Evolutionary conservation across 441 rosid species (phyloP), one percentile per base, ranked within the genome.

Genomic region (Arabidopsis hybrid): DNA sequence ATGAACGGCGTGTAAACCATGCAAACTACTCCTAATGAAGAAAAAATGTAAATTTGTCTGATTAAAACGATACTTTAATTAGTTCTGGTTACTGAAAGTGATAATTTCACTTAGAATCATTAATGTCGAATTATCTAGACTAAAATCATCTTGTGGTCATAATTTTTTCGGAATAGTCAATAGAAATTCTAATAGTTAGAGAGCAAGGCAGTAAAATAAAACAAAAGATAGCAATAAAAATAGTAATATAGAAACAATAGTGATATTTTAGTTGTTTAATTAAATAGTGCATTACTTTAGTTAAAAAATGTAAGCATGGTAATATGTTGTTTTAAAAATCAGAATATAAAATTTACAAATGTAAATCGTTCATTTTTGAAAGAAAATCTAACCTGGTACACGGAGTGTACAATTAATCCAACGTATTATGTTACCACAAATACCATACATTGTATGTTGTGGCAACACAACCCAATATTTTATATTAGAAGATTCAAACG

Each of bases 1-100:
- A 70, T 18, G 60, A 65, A 76, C 69, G 65, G 53, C 53, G 75
- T 76, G 61, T 29, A 16, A 46, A 46, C 17, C n/a, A n/a, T 53
- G 38, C 14, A 76, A 64, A 76, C 71, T 70, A 70, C 67, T 70
- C 66, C 58, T 69, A 32, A 64, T 4, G 55, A 69, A 69, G 52
- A 55, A 62, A 34, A 75, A 18, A 45, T 42, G 52, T 26, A 18
- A 51, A 26, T 0, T 39, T 74, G 55, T 66, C 67, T 59, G 60
- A 40, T 67, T 39, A 65, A 65, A 57, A 53, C 26, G 43, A 45
- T 65, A 31, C 21, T 6, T 17, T 45, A 18, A 18, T 61, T 56
- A 29, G 65, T 46, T 56, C 26, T 65, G 36, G 60, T 49, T 65
- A 65, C 4, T 4, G 72, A 65, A 58, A 58, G 29, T 49, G 67